Evolutionary conservation across 805 yeast species (phyloP).

Genomic region (Kazachstania viticola): DNA sequence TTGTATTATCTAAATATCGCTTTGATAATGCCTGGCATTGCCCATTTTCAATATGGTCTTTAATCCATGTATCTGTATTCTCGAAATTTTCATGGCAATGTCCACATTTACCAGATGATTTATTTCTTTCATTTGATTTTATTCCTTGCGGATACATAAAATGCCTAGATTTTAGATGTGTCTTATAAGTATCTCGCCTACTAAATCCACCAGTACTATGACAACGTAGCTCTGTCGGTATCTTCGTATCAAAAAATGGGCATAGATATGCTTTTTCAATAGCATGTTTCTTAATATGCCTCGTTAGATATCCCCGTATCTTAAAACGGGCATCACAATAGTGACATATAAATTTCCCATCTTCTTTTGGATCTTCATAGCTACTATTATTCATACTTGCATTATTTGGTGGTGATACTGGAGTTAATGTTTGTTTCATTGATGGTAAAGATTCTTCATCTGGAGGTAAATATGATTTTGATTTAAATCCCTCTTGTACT

Average conservation of each 20-base stretch:
- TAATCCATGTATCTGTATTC: constrained; percentile 64
- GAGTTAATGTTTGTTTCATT: too few relatives aligned
- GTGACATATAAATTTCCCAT: constrained; percentile 41
- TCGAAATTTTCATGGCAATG: constrained; percentile 62
- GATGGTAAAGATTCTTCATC: too few relatives aligned
- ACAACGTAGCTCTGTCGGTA: constrained; percentile 22
- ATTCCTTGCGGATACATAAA: constrained; percentile 80
- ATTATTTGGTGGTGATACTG: not conserved
- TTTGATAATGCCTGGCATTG: constrained; percentile 42
- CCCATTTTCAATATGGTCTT: constrained; percentile 71
- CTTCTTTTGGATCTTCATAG: constrained; percentile 1
- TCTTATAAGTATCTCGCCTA: constrained; percentile 84
- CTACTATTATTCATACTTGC: not conserved
- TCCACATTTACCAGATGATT: constrained; percentile 66
- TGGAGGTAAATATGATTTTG: too few relatives aligned
- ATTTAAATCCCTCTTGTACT: too few relatives aligned
- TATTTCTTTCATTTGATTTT: constrained; percentile 51
- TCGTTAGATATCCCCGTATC: constrained; percentile 79
- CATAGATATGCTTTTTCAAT: constrained; percentile 66
- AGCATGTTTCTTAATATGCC: constrained; percentile 87
- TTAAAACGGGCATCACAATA: constrained; percentile 70
- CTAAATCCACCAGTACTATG: constrained; percentile 66
- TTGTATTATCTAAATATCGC: constrained; percentile 22
- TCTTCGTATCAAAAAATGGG: constrained; percentile 25
- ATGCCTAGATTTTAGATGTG: constrained; percentile 83